These are phyloP conservation scores for Colletotrichum sp. DNA, from an alignment of 2,329 filamentous ascomycete genomes.

Conservation along the genomic window DNA sequence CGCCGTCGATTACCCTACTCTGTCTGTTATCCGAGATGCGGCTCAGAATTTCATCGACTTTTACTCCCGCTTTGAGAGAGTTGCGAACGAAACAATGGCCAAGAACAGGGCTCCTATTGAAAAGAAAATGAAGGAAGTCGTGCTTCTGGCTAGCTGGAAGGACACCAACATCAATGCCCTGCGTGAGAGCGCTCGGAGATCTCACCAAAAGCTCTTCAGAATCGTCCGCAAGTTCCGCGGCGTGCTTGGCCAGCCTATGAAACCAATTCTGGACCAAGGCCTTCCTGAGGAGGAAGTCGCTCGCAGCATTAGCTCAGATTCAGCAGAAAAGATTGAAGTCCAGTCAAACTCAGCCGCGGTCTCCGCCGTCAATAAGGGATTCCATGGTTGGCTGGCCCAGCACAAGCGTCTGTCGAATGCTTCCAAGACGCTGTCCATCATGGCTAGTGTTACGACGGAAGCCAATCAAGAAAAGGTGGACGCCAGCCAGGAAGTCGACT, in stretches of 20 bases:
- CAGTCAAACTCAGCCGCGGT: constrained; percentile 27
- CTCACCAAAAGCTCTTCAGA: constrained; percentile 91
- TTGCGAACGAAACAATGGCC: constrained; percentile 68
- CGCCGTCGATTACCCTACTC: constrained; percentile 59
- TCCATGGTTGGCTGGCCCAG: constrained; percentile 46
- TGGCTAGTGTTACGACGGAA: constrained; percentile 63
- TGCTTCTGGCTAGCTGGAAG: constrained; percentile 95
- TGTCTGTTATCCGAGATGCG: constrained; percentile 66
- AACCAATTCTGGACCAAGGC: constrained; percentile 64
- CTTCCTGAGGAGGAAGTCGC: constrained; percentile 55
- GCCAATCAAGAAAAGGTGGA: background rate
- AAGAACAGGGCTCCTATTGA: constrained; percentile 79
- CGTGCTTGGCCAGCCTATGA: constrained; percentile 78
- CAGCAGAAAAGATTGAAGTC: constrained; percentile 26
- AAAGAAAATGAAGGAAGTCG: constrained; percentile 90
- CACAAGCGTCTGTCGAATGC: constrained; percentile 75
- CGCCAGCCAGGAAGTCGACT: constrained; percentile 50
- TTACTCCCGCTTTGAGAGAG: constrained; percentile 73
- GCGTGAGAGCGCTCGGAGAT: constrained; percentile 86
- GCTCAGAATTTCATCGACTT: constrained; percentile 79
- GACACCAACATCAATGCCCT: constrained; percentile 94
- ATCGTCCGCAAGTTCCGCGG: constrained; percentile 88
- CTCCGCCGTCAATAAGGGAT: constrained; percentile 33
- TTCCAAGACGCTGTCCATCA: constrained; percentile 73
- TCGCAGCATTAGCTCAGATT: background rate